Conservation (phyloP, 1,284 basidiomycete genomes). For the Ustilago tritici region DNA sequence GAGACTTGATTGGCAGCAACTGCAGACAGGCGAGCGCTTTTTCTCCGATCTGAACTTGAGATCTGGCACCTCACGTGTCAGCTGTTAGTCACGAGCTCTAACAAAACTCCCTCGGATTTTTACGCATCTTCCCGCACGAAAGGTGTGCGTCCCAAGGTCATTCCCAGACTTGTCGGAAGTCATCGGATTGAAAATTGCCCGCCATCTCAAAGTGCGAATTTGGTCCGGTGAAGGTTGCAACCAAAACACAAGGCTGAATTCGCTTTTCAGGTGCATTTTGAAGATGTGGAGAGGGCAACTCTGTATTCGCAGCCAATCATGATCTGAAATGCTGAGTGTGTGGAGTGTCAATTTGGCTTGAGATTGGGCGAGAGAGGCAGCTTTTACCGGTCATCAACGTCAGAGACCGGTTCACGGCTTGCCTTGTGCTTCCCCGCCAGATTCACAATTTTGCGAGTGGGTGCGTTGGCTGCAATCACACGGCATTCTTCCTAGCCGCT, state of each 20-base stretch:
- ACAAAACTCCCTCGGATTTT: not conserved
- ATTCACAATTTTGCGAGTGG: not conserved
- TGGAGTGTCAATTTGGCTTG: not conserved
- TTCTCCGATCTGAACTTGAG: not conserved
- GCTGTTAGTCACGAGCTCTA: not conserved
- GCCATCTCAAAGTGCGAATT: not conserved
- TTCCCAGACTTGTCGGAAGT: constrained; percentile 38
- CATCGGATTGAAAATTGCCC: constrained; percentile 18
- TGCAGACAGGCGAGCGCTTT: not conserved
- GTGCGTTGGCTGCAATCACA: not conserved
- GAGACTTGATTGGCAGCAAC: constrained; percentile 4
- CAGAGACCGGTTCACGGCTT: constrained; percentile 5
- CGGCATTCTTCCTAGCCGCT: constrained; percentile 1
- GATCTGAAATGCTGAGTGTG: not conserved
- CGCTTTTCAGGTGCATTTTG: constrained; percentile 3
- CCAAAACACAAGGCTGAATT: not conserved
- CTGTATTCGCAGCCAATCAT: constrained; percentile 19
- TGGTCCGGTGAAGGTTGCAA: constrained; percentile 3
- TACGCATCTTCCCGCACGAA: not conserved
- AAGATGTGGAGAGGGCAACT: not conserved
- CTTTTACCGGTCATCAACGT: constrained; percentile 4
- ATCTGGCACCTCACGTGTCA: not conserved
- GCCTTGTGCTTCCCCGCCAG: constrained; percentile 16
- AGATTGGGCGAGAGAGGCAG: not conserved
- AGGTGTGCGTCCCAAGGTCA: not conserved